These are phyloP conservation scores for Macrotyloma uniflorum DNA, from an alignment of 306 rosid species.

Conservation along the genomic window DNA sequence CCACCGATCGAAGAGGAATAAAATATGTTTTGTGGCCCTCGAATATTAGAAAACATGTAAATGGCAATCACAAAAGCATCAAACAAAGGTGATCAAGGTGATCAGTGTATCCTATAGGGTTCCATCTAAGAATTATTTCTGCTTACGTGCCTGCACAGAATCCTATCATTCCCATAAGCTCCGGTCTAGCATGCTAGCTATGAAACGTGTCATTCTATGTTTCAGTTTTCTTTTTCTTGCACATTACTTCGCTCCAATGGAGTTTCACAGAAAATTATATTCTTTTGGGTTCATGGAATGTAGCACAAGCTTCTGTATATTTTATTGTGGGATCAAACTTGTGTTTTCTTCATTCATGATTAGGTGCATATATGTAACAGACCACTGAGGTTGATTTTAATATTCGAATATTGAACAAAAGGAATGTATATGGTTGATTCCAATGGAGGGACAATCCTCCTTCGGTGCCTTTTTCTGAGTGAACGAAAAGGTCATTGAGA, in stretches of 20 bases:
- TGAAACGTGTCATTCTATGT: constrained; percentile 41
- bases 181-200: background rate
- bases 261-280: constrained; percentile 14
- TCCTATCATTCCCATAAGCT: constrained; percentile 8
- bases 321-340: constrained; percentile 15
- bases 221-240: background rate
- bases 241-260: constrained; percentile 29
- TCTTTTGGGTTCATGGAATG: constrained; percentile 43
- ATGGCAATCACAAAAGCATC: constrained; percentile 6
- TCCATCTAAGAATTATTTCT: constrained; percentile 5
- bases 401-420: background rate
- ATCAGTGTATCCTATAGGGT: background rate
- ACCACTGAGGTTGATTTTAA: constrained; percentile 31
- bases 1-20: constrained; percentile 35
- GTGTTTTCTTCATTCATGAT: constrained; percentile 33
- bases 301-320: constrained; percentile 15
- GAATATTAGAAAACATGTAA: constrained; percentile 11
- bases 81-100: constrained; percentile 7
- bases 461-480: background rate
- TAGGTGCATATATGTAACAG: constrained; percentile 30
- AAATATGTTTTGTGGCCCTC: background rate
- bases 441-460: constrained; percentile 23
- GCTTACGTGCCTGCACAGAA: constrained; percentile 35
- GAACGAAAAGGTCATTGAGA: constrained; percentile 20
- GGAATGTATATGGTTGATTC: constrained; percentile 5